A percentile compares a stretch with the other conserved stretches of the same genome.
Conservation (phyloP, 352 stramenopile species). For the Phytopythium mirpurense region DNA sequence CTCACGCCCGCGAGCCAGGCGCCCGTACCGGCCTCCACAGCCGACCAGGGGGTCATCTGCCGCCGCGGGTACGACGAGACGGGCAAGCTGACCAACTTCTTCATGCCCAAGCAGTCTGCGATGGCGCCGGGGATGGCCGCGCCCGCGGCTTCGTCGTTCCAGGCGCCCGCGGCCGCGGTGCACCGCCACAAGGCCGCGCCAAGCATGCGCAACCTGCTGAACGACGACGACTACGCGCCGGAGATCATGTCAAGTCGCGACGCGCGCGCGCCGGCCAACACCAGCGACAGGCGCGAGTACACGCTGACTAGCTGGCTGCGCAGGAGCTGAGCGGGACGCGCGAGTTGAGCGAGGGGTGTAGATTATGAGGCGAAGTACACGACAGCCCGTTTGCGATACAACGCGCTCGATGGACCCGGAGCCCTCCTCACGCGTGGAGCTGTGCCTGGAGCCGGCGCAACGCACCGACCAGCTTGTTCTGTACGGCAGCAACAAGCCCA, state of each 20-base stretch:
- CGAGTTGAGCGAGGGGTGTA: not conserved
- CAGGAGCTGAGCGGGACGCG: constrained; percentile 25
- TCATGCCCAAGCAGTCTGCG: constrained; percentile 42
- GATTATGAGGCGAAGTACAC: constrained; percentile 4
- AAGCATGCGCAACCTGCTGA: constrained; percentile 50
- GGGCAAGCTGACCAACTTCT: constrained; percentile 73
- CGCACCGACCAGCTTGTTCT: constrained; percentile 6
- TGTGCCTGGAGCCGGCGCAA: constrained; percentile 9
- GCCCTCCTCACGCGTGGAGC: constrained; percentile 2
- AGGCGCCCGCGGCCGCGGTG: not conserved
- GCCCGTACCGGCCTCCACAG: constrained; percentile 29
- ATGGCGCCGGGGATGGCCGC: not conserved
- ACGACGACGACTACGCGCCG: constrained; percentile 16
- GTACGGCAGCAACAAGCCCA: no score
- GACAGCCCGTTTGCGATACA: constrained; percentile 1
- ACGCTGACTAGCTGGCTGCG: constrained; percentile 63
- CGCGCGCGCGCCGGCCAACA: not conserved
- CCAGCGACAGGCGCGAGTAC: constrained; percentile 41
- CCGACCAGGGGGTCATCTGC: constrained; percentile 30
- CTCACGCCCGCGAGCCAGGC: constrained; percentile 35
- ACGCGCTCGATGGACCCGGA: no score
- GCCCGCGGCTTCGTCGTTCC: constrained; percentile 1
- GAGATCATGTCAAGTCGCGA: not conserved
- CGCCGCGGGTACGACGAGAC: constrained; percentile 72
- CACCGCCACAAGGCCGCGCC: constrained; percentile 33